Base-by-base conservation (phyloP, 2,329 filamentous ascomycete species). In the Diaporthe citri region DNA sequence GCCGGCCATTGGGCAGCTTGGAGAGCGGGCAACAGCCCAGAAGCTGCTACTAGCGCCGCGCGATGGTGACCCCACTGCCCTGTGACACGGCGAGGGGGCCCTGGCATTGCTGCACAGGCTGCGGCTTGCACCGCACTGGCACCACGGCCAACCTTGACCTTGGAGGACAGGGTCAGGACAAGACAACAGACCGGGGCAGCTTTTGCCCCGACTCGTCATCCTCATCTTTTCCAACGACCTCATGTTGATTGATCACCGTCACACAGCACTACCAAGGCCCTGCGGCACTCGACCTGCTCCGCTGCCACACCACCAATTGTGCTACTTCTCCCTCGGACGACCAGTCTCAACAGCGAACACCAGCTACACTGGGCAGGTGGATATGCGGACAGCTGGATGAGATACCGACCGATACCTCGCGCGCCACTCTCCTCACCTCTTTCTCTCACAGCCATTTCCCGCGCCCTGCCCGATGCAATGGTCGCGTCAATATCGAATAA, bases 381-480 rank as follows among this genome's bases (percentile, higher is more conserved):
- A 55, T 34, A 34, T 51, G 31, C 64, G 31, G 62, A 66, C 8
- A 25, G 10, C 28, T 48, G 31, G 56, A n/a, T 48, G 34, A 20
- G 36, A 46, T n/a, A 51, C 3, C 13, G n/a, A n/a, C n/a, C n/a
- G n/a, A 71, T 28, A 70, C 48, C 22, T 69, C 5, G 46, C 13
- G n/a, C 22, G 34, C 48, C 51, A 25, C 46, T 56, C 31, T 64
- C 41, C 39, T 52, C 70, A 17, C 22, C 3, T 36, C 25, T 62
- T 46, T 25, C 17, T 34, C 70, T 12, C 56, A 10, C 10, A 34
- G n/a, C 43, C 34, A 41, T 43, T n/a, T 13, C n/a, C 31, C 28
- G 34, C 31, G 36, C 57, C 25, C 46, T 55, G 48, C 60, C 46
- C 46, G 74, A 73, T 73, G 74, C 71, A 73, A 75, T 75, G 74